phyloP scores from a whole-genome alignment of 2,329 filamentous ascomycete genomes.

The Fusarium liriodendri region DNA sequence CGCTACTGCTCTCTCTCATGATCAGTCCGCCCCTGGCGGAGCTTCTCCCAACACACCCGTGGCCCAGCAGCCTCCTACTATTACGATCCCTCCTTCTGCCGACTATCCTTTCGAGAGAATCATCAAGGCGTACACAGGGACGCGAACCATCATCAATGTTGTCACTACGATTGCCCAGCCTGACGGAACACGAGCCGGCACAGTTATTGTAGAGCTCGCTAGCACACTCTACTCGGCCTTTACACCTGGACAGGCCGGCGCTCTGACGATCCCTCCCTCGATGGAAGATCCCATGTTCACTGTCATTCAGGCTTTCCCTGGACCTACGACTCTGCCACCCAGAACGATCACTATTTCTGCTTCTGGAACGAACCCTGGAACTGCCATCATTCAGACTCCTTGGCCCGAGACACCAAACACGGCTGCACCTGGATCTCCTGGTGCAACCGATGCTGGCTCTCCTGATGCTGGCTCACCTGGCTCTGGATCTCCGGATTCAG shows the following conservation, averaged over 20 bases:
- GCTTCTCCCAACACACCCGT: not conserved
- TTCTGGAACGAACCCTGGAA: slow-evolving; percentile 23
- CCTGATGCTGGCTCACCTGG: not conserved
- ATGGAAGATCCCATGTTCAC: slow-evolving; percentile 27
- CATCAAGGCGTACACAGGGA: slow-evolving; percentile 31
- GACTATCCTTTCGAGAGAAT: slow-evolving; percentile 32
- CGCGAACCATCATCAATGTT: slow-evolving; percentile 23
- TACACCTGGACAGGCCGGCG: slow-evolving; percentile 25
- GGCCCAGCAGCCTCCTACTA: slow-evolving; percentile 2
- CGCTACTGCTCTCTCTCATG: not conserved
- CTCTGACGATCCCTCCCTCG: slow-evolving; percentile 30
- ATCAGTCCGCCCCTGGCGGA: not conserved
- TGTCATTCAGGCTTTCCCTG: slow-evolving; percentile 28
- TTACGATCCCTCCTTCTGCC: slow-evolving; percentile 27
- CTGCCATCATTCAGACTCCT: slow-evolving; percentile 33
- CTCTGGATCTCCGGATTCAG: not conserved
- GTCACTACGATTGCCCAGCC: slow-evolving; percentile 32
- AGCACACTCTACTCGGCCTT: slow-evolving; percentile 29
- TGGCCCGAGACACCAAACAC: slow-evolving; percentile 29
- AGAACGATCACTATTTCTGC: slow-evolving; percentile 29
- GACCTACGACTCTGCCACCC: slow-evolving; percentile 11
- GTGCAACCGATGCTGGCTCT: not conserved
- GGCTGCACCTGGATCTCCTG: not conserved
- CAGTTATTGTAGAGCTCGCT: slow-evolving; percentile 28
- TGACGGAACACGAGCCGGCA: slow-evolving; percentile 27